A percentile compares a stretch with the other conserved stretches of the same genome.
These are phyloP conservation scores for Gaillardinia entomophila DNA, from an alignment of 805 yeast genomes.

Conservation along the genomic window DNA sequence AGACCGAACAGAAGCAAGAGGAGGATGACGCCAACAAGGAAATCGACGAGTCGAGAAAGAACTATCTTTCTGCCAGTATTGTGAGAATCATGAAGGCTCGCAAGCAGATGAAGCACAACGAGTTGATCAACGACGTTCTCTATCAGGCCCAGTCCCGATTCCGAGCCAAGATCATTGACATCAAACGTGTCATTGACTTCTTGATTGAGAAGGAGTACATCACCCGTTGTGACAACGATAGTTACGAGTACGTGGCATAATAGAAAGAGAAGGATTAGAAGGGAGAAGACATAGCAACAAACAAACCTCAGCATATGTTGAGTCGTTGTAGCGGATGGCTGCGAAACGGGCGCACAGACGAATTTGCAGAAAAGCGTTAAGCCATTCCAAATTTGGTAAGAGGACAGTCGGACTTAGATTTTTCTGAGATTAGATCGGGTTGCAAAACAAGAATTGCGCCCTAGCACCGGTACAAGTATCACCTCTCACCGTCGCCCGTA, in stretches of 20 bases:
- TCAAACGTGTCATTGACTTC: slow-evolving; percentile 79
- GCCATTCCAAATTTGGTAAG: too few relatives aligned
- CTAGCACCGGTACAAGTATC: too few relatives aligned
- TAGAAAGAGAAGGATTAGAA: too few relatives aligned
- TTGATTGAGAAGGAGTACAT: slow-evolving; percentile 84
- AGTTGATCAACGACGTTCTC: slow-evolving; percentile 79
- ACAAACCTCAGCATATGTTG: too few relatives aligned
- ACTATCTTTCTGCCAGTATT: slow-evolving; percentile 85
- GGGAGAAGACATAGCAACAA: too few relatives aligned
- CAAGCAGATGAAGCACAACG: slow-evolving; percentile 70
- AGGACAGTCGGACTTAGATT: too few relatives aligned
- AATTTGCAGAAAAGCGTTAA: too few relatives aligned
- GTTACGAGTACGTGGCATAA: slow-evolving; percentile 77
- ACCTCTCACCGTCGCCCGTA: too few relatives aligned
- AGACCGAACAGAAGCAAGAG: slow-evolving; percentile 61
- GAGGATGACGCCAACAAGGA: slow-evolving; percentile 71
- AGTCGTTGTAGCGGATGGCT: too few relatives aligned
- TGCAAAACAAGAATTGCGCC: too few relatives aligned
- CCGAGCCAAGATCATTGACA: slow-evolving; percentile 78
- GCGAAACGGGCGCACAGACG: too few relatives aligned
- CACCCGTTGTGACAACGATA: slow-evolving; percentile 66
- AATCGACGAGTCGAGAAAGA: slow-evolving; percentile 79
- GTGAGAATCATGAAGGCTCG: slow-evolving; percentile 96
- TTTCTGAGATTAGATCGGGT: too few relatives aligned
- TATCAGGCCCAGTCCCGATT: slow-evolving; percentile 80